phyloP scores from a whole-genome alignment of 2,329 filamentous ascomycete genomes.

The Microascus cirrosus region DNA sequence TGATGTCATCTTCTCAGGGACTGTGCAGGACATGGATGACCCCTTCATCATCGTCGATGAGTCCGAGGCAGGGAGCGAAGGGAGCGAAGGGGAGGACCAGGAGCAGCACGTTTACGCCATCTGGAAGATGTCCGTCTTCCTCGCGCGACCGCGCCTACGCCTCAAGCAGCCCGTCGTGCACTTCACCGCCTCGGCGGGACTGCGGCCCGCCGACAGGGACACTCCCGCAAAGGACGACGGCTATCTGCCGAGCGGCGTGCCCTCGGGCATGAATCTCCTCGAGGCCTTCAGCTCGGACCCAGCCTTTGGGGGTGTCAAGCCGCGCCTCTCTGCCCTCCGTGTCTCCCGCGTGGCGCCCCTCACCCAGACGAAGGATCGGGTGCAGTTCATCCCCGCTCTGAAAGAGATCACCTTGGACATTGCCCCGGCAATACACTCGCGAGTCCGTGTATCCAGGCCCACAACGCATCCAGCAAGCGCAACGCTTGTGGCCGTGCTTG shows the following conservation, averaged over 20 bases:
- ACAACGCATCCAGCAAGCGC: conserved; percentile 45
- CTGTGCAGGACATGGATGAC: conserved; percentile 35
- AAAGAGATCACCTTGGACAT: conserved; percentile 52
- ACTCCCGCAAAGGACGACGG: conserved; percentile 29
- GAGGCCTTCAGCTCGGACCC: conserved; percentile 60
- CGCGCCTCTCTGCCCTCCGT: conserved; percentile 60
- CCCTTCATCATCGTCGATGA: conserved; percentile 39
- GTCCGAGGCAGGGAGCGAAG: conserved; percentile 17
- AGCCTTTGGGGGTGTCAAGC: conserved; percentile 46
- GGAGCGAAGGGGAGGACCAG: conserved; percentile 15
- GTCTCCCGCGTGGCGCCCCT: conserved; percentile 65
- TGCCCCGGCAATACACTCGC: conserved; percentile 59
- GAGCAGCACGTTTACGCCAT: conserved; percentile 37
- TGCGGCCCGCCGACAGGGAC: conserved; percentile 34
- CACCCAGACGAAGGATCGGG: conserved; percentile 47
- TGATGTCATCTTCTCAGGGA: conserved; percentile 50
- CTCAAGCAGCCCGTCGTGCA: conserved; percentile 56
- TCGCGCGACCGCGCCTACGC: conserved; percentile 49
- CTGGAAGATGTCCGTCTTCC: conserved; percentile 50
- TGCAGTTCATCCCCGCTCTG: conserved; percentile 53
- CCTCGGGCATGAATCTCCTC: conserved; percentile 65
- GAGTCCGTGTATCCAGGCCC: conserved; percentile 60
- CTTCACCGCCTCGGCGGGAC: conserved; percentile 50
- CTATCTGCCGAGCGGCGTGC: conserved; percentile 58
- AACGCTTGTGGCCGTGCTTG: conserved; percentile 57